phyloP scores from a whole-genome alignment of 2,329 filamentous ascomycete genomes.

The Ceratocystiopsis minuta region DNA sequence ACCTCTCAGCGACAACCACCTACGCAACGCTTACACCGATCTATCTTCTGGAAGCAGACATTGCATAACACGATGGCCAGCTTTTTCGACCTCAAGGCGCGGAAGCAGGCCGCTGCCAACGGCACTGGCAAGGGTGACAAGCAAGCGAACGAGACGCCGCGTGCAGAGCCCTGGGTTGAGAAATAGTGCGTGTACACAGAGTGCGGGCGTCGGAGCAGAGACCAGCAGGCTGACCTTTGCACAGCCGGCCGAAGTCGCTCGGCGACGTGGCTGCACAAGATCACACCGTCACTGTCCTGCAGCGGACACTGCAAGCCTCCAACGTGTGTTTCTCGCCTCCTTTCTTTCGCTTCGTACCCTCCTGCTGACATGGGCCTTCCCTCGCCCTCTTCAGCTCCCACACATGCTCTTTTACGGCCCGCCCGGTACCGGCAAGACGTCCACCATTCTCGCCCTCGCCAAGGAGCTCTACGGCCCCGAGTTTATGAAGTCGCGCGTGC shows the following conservation, averaged over 20 bases:
- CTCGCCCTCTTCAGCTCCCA: conserved; percentile 42
- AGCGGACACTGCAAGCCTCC: conserved; percentile 81
- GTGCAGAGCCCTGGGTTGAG: conserved; percentile 88
- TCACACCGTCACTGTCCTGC: conserved; percentile 83
- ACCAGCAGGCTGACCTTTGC: conserved; percentile 13
- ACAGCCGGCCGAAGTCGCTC: conserved; percentile 78
- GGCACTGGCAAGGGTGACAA: conserved; percentile 45
- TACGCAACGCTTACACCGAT: too few species aligned
- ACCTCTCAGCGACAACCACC: too few species aligned
- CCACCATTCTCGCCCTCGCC: conserved; percentile 87
- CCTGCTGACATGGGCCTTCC: not conserved
- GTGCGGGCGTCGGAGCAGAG: not conserved
- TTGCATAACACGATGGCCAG: conserved; percentile 44
- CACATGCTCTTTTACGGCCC: conserved; percentile 99
- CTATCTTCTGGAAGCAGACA: too few species aligned
- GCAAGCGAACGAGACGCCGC: conserved; percentile 42
- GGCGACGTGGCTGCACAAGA: conserved; percentile 95
- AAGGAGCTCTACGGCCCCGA: conserved; percentile 96
- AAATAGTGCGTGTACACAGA: conserved; percentile 56
- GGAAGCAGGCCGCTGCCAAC: conserved; percentile 57
- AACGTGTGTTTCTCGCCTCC: conserved; percentile 37
- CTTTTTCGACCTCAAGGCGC: conserved; percentile 92
- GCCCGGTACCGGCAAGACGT: conserved; percentile 94
- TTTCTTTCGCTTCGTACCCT: not conserved
- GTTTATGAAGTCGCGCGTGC: conserved; percentile 81